These are phyloP conservation scores for Globisporangium barbulae DNA, from an alignment of 352 stramenopile genomes.

Conservation along the genomic window DNA sequence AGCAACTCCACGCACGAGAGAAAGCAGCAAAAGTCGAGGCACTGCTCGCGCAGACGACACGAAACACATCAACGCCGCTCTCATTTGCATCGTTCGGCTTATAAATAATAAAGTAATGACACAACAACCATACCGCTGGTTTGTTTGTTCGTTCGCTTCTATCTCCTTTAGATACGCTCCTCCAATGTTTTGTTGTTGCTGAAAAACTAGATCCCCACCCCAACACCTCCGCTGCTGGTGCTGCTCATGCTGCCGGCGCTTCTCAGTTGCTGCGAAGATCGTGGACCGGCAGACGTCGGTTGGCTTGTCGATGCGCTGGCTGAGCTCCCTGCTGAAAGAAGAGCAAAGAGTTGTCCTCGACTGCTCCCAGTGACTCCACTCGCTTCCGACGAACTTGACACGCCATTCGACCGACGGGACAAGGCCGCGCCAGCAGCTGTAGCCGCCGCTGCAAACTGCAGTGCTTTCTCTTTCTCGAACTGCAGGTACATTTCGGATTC, in stretches of 20 bases:
- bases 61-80: constrained; percentile 11
- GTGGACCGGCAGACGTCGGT: constrained; percentile 23
- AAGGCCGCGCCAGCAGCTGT: background rate
- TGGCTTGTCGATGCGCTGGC: constrained; percentile 24
- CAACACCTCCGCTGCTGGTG: constrained; percentile 32
- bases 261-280: constrained; percentile 41
- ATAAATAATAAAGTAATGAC: constrained; percentile 42
- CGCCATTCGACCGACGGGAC: constrained; percentile 4
- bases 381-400: background rate
- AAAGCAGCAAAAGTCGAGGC: constrained; percentile 22
- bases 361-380: constrained; percentile 10
- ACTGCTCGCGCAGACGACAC: constrained; percentile 5
- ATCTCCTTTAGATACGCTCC: constrained; percentile 16
- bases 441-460: constrained; percentile 1
- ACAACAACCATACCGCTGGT: background rate
- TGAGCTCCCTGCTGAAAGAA: constrained; percentile 36
- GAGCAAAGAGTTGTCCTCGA: constrained; percentile 22
- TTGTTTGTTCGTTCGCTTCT: constrained; percentile 6
- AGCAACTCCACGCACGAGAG: constrained; percentile 49
- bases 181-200: background rate
- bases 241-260: constrained; percentile 68
- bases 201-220: background rate
- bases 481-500: constrained; percentile 41
- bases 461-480: constrained; percentile 35
- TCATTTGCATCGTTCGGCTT: constrained; percentile 35